Percentiles rank a stretch among this genome's conserved stretches.
phyloP scores from a whole-genome alignment of 2,329 filamentous ascomycete genomes.

The Annulohypoxylon truncatum region DNA sequence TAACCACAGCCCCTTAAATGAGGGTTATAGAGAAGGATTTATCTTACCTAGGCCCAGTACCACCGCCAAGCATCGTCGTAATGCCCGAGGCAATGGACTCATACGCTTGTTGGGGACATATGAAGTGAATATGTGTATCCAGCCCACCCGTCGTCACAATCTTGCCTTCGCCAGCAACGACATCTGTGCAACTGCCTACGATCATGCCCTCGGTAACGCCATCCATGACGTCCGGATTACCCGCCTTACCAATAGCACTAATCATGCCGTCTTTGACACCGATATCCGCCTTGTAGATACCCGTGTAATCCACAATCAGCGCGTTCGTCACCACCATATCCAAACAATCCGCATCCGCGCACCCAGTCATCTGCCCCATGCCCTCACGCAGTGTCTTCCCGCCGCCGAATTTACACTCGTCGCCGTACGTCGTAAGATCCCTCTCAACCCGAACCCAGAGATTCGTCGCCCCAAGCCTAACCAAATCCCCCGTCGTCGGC shows the following conservation, averaged over 20 bases:
- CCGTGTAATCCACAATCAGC: constrained; percentile 88
- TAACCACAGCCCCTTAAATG: background rate
- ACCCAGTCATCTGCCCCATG: constrained; percentile 91
- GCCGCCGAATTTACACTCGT: constrained; percentile 95
- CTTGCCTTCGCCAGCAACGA: constrained; percentile 88
- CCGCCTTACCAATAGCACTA: constrained; percentile 90
- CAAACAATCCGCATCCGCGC: constrained; percentile 76
- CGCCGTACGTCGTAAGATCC: constrained; percentile 85
- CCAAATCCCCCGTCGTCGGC: constrained; percentile 87
- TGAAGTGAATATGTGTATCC: constrained; percentile 92
- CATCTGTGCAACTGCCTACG: constrained; percentile 89
- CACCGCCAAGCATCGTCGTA: constrained; percentile 90
- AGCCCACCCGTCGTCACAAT: constrained; percentile 92
- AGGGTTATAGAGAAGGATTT: background rate
- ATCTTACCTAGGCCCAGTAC: constrained; percentile 84
- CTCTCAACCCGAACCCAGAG: constrained; percentile 92
- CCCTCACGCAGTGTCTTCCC: constrained; percentile 94
- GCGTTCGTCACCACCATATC: constrained; percentile 93
- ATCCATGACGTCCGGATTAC: constrained; percentile 97
- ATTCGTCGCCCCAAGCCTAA: constrained; percentile 84
- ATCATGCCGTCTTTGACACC: constrained; percentile 90
- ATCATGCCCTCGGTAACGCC: constrained; percentile 82
- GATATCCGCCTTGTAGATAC: constrained; percentile 97
- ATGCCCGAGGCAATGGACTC: constrained; percentile 88
- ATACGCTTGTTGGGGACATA: constrained; percentile 90